Evolutionary conservation across 805 yeast species (phyloP).

Genomic region (Teunomyces kruisii): DNA sequence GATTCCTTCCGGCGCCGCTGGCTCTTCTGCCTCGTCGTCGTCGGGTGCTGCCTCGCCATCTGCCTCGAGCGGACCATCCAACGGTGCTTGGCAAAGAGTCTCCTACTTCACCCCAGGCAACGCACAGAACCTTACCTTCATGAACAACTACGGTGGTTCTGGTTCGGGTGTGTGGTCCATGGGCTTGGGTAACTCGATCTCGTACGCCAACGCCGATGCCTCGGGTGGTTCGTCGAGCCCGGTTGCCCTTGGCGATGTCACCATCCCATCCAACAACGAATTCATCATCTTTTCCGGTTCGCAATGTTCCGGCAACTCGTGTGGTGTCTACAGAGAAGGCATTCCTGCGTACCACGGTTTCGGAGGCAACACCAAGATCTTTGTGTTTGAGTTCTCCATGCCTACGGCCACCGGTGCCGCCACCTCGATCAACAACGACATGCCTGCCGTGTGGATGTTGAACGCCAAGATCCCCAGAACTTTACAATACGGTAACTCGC

Average conservation of each 20-base stretch:
- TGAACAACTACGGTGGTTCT: constrained; percentile 86
- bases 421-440: constrained; percentile 66
- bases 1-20: constrained; percentile 15
- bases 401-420: constrained; percentile 61
- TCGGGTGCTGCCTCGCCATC: constrained; percentile 23
- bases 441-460: constrained; percentile 98
- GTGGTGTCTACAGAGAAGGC: constrained; percentile 18
- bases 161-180: constrained; percentile 89
- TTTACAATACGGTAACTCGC: constrained; percentile 79
- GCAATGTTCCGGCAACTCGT: constrained; percentile 29
- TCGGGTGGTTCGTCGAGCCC: constrained; percentile 68
- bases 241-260: constrained; percentile 64
- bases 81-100: constrained; percentile 68
- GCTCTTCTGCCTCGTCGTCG: constrained; percentile 2
- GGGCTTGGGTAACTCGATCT: constrained; percentile 88
- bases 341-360: constrained; percentile 96
- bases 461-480: constrained; percentile 97
- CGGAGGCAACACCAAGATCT: constrained; percentile 78
- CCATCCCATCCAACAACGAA: constrained; percentile 73
- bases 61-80: too few species aligned
- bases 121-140: constrained; percentile 70
- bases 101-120: constrained; percentile 71
- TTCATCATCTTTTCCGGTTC: constrained; percentile 76
- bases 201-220: constrained; percentile 80
- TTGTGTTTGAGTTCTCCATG: constrained; percentile 93